Evolutionary conservation across 192 early-diverging fungal genomes (phyloP), one percentile per base, ranked within the genome.

Genomic region (Umbelopsis sp.): DNA sequence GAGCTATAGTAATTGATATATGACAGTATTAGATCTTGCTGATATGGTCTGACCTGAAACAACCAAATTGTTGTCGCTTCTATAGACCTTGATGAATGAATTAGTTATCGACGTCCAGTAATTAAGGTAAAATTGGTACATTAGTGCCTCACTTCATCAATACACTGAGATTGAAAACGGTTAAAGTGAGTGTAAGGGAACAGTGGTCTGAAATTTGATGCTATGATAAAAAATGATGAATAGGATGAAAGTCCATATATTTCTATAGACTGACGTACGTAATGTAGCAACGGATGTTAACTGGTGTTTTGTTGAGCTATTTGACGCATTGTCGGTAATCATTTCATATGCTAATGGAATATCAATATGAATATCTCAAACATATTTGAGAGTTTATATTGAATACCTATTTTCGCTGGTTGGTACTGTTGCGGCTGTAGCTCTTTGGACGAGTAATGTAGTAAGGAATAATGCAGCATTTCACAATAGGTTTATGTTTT

Each of bases 101-200:
- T 56, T 10, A 45, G 24, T n/a, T 12, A 68, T 44, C n/a, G 16
- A 47, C 3, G 22, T 25, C 0, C 56, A 25, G n/a, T 16, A 24
- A 50, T 44, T 67, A 26, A 36, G 32, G 24, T n/a, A 6, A 65
- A 16, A n/a, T 50, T 24, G 17, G 24, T 25, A 36, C 10, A n/a
- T 24, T 44, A 16, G 44, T 7, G n/a, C 12, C 70, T 45, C 62
- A 85, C 86, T 68, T 71, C n/a, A 59, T 86, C 79, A 50, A 82
- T 81, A 29, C 70, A 77, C 67, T 77, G 65, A 3, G 75, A 72
- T 47, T 77, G 70, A 20, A 71, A 50, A 44, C 50, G 31, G 21
- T 71, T 71, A 7, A 71, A 71, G 16, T 59, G 54, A 7, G 24
- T 59, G 54, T 59, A 59, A 32, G 25, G 54, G 32, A 31, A 59